Evolutionary conservation across 2,329 filamentous ascomycete genomes (phyloP), one percentile per base, ranked within the genome.

Genomic region (Claviceps capensis): DNA sequence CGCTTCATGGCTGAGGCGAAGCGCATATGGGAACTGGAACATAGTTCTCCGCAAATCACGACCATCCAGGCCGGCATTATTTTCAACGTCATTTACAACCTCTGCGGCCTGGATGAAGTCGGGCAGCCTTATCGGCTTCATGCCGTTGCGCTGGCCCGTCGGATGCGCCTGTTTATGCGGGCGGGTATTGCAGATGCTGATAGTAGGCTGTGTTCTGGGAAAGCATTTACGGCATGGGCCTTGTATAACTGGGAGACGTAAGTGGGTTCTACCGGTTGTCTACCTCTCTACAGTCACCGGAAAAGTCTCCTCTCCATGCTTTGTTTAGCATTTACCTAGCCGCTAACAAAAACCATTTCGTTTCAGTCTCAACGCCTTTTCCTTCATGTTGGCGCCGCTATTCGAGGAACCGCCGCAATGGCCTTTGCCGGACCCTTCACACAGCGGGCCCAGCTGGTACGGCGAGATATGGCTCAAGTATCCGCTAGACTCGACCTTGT

Each of bases 1-100:
- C 61, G 62, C 2, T 71, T 72, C 19, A 52, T 67, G 4, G 64
- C 66, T 0, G 69, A 72, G 55, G 67, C 68, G 0, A 66, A 64
- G 34, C 62, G 68, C 2, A 53, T 71, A 3, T 68, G 68, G 65
- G 66, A 71, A 17, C 50, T 68, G 0, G 64, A 70, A 47, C 54
- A 60, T 38, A 54, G 52, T 6, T 50, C 57, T 3, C 53, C 59
- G 0, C 56, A 56, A 4, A 54, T 72, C 6, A 68, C 67, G 0
- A 69, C 66, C 0, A 58, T 69, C 1, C 67, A 71, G 47, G 63
- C 69, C 1, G 65, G 63, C 0, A 58, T 65, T 0, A 50, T 70
- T 2, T 60, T 71, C 6, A 61, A 61, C 14, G 52, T 67, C 0
- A 57, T 60, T 3, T 61, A 63, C 19, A 66, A 61, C 43, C 52